Evolutionary conservation across 2,329 filamentous ascomycete genomes (phyloP).

Genomic region (Colletotrichum tropicale): DNA sequence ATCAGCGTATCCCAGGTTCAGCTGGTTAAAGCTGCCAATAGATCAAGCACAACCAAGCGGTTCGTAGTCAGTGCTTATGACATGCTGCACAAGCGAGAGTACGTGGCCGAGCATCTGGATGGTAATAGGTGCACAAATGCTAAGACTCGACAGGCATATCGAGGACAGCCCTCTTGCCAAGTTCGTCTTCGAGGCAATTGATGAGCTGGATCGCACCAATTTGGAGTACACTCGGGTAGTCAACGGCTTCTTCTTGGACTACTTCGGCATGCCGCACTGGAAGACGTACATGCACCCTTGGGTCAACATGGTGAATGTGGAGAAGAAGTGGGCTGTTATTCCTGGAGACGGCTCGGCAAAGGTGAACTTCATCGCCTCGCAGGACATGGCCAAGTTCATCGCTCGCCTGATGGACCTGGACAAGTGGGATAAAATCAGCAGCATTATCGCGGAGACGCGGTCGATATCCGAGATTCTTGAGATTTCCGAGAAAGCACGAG

Average conservation of each 20-base stretch:
- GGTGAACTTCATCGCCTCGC: constrained; percentile 1
- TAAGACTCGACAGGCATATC: constrained; percentile 13
- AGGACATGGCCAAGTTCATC: constrained; percentile 34
- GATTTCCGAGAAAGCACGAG: constrained; percentile 31
- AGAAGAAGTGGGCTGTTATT: constrained; percentile 9
- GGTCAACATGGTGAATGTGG: constrained; percentile 4
- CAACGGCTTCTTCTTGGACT: constrained; percentile 31
- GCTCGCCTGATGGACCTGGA: constrained; percentile 37
- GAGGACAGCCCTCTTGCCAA: constrained; percentile 20
- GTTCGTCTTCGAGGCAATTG: constrained; percentile 27
- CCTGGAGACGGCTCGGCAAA: constrained; percentile 10
- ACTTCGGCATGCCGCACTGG: constrained; percentile 29
- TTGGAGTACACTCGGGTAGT: constrained; percentile 23
- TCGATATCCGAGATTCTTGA: constrained; percentile 40
- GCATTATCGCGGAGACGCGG: constrained; percentile 36
- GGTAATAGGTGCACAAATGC: background rate
- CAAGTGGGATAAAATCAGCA: constrained; percentile 40
- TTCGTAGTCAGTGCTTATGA: constrained; percentile 49
- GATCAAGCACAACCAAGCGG: constrained; percentile 38
- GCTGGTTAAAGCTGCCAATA: constrained; percentile 47
- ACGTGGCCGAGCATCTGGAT: background rate
- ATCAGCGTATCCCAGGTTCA: constrained; percentile 38
- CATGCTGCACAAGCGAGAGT: constrained; percentile 26
- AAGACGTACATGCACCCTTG: constrained; percentile 33
- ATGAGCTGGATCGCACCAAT: constrained; percentile 1